Conservation (phyloP, 345 rosid species). For the Draba incana region DNA sequence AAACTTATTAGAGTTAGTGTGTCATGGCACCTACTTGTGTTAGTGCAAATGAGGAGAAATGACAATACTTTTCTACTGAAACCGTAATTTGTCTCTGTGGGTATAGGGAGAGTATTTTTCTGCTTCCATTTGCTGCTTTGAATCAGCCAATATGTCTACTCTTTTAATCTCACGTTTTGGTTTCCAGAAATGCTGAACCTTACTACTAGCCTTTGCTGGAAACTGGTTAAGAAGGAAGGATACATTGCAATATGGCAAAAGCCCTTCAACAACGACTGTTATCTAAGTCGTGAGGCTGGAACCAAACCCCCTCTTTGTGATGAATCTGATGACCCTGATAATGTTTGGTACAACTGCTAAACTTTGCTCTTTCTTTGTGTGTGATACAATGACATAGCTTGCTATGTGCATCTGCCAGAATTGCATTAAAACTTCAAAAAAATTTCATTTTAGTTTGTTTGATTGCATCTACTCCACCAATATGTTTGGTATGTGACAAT, state of each 20-base stretch:
- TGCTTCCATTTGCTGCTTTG: background rate
- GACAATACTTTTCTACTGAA: background rate
- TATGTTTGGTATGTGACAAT: constrained; percentile 17
- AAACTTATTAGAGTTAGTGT: constrained; percentile 8
- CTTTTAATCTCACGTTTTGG: constrained; percentile 23
- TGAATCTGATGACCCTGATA: constrained; percentile 83
- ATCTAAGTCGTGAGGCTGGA: constrained; percentile 73
- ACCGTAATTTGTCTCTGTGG: constrained; percentile 1
- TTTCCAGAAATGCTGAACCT: constrained; percentile 92
- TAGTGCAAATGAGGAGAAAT: constrained; percentile 2
- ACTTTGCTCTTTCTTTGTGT: constrained; percentile 23
- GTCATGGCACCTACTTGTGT: constrained; percentile 21
- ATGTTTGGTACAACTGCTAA: constrained; percentile 67
- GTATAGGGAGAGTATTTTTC: constrained; percentile 10
- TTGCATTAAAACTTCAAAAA: constrained; percentile 9
- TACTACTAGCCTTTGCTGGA: constrained; percentile 93
- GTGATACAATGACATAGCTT: constrained; percentile 17
- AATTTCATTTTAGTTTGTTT: constrained; percentile 8
- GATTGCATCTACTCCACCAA: constrained; percentile 7
- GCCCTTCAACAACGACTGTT: constrained; percentile 79
- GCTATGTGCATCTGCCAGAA: constrained; percentile 15
- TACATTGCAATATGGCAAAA: constrained; percentile 94
- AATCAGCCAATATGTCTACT: constrained; percentile 15
- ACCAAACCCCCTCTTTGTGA: constrained; percentile 76
- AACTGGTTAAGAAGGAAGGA: constrained; percentile 90